These are phyloP conservation scores for Metschnikowia matae DNA, from an alignment of 805 yeast genomes.

Conservation along the genomic window DNA sequence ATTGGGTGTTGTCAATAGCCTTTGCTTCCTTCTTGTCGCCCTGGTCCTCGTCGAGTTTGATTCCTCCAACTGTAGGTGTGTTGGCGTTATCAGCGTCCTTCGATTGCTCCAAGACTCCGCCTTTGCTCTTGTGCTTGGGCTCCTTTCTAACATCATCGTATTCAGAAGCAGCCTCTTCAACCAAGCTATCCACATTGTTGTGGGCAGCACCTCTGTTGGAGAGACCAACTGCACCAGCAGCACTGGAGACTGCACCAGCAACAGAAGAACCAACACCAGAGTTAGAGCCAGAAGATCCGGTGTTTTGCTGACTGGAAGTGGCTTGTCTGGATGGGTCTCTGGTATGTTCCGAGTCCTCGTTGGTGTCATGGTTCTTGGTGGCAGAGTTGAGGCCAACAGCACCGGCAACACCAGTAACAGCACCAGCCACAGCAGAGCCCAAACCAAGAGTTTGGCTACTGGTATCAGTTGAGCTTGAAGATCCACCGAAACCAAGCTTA, in stretches of 20 bases:
- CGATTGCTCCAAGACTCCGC: slow-evolving; percentile 8
- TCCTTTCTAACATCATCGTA: slow-evolving; percentile 7
- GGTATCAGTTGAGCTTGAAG: neutral
- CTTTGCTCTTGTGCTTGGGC: slow-evolving; percentile 10
- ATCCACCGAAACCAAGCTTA: slow-evolving; percentile 7
- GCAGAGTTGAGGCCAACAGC: slow-evolving; percentile 13
- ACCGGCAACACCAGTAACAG: slow-evolving; percentile 19
- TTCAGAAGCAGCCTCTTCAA: slow-evolving; percentile 18
- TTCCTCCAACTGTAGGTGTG: slow-evolving; percentile 2
- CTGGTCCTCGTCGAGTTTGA: slow-evolving; percentile 2
- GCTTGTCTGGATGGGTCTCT: neutral
- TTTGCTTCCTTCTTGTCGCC: slow-evolving; percentile 4
- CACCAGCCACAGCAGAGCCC: slow-evolving; percentile 18
- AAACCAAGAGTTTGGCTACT: slow-evolving; percentile 2
- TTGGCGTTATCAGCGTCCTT: neutral
- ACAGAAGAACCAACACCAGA: slow-evolving; percentile 12
- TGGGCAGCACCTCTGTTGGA: slow-evolving; percentile 1
- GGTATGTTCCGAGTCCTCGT: neutral
- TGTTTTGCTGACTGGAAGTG: neutral
- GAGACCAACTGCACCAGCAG: slow-evolving; percentile 19
- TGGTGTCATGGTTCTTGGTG: neutral
- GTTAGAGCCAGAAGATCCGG: neutral
- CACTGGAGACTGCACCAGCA: slow-evolving; percentile 20
- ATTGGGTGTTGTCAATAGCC: slow-evolving; percentile 13
- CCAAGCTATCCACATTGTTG: slow-evolving; percentile 18